phyloP scores from a whole-genome alignment of 306 rosid species.

The Cucumis cinereus region DNA sequence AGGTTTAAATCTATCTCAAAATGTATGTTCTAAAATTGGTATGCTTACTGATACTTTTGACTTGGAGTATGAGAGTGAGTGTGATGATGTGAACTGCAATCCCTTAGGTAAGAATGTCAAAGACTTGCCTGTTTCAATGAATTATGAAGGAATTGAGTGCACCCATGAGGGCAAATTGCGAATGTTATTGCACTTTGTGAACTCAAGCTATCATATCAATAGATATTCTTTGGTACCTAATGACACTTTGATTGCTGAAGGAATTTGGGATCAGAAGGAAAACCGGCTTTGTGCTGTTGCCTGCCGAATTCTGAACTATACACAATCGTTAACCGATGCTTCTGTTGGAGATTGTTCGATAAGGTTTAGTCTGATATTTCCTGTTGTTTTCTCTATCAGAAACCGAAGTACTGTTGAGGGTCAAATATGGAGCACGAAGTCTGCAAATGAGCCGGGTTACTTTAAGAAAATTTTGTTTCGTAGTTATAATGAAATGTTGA shows the following conservation, averaged over 20 bases:
- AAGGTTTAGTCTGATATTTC: conserved; percentile 42
- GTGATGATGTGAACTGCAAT: conserved; percentile 36
- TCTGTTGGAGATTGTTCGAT: conserved; percentile 53
- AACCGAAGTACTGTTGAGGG: conserved; percentile 50
- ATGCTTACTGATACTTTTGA: conserved; percentile 26
- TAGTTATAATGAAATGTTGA: conserved; percentile 18
- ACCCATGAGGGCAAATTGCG: conserved; percentile 31
- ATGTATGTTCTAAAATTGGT: conserved; percentile 28
- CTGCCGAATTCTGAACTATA: conserved; percentile 48
- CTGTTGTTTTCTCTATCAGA: conserved; percentile 37
- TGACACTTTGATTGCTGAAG: conserved; percentile 50
- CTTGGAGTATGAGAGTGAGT: conserved; percentile 42
- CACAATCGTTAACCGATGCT: conserved; percentile 28
- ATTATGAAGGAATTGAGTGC: conserved; percentile 30
- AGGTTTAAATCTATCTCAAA: conserved; percentile 21
- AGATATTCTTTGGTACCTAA: conserved; percentile 42
- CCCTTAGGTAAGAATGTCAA: conserved; percentile 34
- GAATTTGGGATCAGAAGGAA: conserved; percentile 64
- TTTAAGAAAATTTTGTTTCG: conserved; percentile 37
- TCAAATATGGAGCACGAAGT: conserved; percentile 49
- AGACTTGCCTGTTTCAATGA: conserved; percentile 31
- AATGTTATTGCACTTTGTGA: conserved; percentile 51
- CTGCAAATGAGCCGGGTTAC: conserved; percentile 36
- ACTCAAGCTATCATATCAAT: conserved; percentile 8
- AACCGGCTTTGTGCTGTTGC: conserved; percentile 44